Conservation (phyloP, 2,329 filamentous ascomycete genomes). For the Aspergillus hortae region DNA sequence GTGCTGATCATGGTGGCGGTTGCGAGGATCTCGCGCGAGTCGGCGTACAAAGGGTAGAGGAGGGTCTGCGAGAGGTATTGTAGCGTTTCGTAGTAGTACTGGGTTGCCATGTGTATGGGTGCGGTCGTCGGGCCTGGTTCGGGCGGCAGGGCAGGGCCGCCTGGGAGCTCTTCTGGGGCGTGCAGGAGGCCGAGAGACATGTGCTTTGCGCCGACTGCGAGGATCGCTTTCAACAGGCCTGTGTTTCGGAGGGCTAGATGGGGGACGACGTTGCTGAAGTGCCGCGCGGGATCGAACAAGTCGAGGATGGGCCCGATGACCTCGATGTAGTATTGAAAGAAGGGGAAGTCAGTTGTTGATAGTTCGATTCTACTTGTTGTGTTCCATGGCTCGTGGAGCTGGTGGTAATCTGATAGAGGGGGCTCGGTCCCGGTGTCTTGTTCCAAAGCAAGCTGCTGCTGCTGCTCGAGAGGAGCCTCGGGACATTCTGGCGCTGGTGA, state of each 20-base stretch:
- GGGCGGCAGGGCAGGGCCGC: not conserved
- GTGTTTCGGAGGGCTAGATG: constrained; percentile 11
- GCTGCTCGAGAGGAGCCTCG: not conserved
- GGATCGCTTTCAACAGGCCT: constrained; percentile 9
- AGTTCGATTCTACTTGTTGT: constrained; percentile 7
- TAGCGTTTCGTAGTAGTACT: constrained; percentile 60
- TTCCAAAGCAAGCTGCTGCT: not conserved
- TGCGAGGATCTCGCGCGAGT: constrained; percentile 51
- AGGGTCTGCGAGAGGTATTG: constrained; percentile 59
- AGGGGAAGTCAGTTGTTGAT: constrained; percentile 3
- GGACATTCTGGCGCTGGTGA: not conserved
- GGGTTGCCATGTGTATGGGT: constrained; percentile 21
- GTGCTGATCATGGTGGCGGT: constrained; percentile 59
- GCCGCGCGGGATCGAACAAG: constrained; percentile 14
- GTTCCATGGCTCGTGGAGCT: constrained; percentile 11
- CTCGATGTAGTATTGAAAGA: constrained; percentile 11
- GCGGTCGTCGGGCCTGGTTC: not conserved
- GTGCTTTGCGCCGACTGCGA: constrained; percentile 5
- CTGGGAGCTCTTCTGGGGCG: not conserved
- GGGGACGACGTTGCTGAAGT: constrained; percentile 16
- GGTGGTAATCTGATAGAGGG: constrained; percentile 1
- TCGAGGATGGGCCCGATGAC: constrained; percentile 13
- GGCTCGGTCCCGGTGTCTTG: not conserved
- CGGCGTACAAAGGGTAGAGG: constrained; percentile 54
- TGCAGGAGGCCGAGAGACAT: constrained; percentile 6